Base-by-base conservation (phyloP, 1,284 basidiomycete genomes). In the Psilocybe mexicana region DNA sequence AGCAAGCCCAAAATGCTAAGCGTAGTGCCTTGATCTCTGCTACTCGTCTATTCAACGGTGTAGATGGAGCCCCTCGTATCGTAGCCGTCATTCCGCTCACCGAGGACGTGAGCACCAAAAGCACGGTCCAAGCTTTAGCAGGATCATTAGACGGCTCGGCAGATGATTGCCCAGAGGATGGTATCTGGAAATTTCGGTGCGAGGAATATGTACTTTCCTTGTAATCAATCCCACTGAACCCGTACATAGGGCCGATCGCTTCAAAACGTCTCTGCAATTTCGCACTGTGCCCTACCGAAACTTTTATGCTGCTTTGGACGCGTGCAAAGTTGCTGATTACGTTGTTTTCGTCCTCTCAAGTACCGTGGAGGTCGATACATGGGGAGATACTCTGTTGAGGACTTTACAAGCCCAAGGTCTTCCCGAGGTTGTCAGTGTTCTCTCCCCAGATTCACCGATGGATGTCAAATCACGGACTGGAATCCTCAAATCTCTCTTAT, bases 321-420 rank as follows among this genome's bases (percentile, higher is more conserved):
- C 90, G 0, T 91, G 89, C 68, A 89, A 94, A 69, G 90, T 87
- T 1, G 92, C 94, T 10, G 96, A 99, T 75, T 98, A 97, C 68
- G 88, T 96, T 43, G 79, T 98, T 11, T 85, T 97, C 61, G 80
- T 90, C 3, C 80, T 98, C 30, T 97, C 94, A 1, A 84, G 92
- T 35, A 79, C 81, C 11, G 79, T 89, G 12, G 94, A 98, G 71
- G 95, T 98, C 2, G 84, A 92, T 59, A 71, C 79, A 3, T 92
- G 92, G 84, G 95, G 95, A 30, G 97, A 99, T 68, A 91, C 88
- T 0, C 85, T 96, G 11, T 81, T 99, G n/a, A 86, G 96, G 36
- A 88, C 87, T 26, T 79, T 99, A 28, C 87, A 94, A 78, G 83
- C 92, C 12, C 87, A 96, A 71, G 87, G 92, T 52, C 80, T 94